Conservation (phyloP, 2,329 filamentous ascomycete species). For the Neoscytalidium dimidiatum region DNA sequence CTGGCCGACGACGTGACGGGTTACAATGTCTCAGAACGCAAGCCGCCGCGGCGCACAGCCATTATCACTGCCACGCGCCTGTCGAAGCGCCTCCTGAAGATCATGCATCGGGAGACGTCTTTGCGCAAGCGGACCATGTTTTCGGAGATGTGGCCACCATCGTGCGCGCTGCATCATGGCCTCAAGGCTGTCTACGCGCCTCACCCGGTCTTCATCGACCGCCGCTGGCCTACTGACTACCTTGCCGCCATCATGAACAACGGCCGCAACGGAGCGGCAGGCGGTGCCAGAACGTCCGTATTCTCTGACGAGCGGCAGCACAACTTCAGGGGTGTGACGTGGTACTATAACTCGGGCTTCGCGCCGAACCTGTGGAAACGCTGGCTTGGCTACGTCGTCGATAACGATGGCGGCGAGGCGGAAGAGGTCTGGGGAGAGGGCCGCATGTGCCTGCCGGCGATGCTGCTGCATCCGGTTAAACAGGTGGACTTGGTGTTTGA, state of each 20-base stretch:
- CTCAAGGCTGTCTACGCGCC: constrained; percentile 72
- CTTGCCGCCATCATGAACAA: constrained; percentile 59
- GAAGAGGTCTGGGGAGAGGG: constrained; percentile 48
- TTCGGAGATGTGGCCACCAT: constrained; percentile 76
- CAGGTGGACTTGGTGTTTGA: constrained; percentile 52
- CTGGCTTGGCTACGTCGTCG: constrained; percentile 58
- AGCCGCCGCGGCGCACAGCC: constrained; percentile 67
- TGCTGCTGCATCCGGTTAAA: constrained; percentile 54
- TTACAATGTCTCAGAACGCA: constrained; percentile 57
- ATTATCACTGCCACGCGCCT: constrained; percentile 73
- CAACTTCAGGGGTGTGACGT: constrained; percentile 55
- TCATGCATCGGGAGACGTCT: constrained; percentile 76
- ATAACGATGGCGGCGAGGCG: constrained; percentile 50
- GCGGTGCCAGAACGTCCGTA: constrained; percentile 50
- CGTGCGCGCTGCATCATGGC: constrained; percentile 71
- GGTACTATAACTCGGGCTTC: constrained; percentile 57
- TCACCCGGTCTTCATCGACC: constrained; percentile 59
- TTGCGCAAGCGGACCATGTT: constrained; percentile 71
- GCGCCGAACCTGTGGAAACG: constrained; percentile 57
- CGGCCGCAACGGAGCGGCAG: constrained; percentile 53
- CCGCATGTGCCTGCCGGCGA: constrained; percentile 50
- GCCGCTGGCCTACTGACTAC: constrained; percentile 56
- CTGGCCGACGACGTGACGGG: constrained; percentile 71
- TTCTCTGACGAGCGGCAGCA: constrained; percentile 55
- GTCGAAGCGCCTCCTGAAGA: constrained; percentile 64